These are phyloP conservation scores for Phanerodontia chrysosporium DNA, from an alignment of 768 basidiomycete genomes.

Conservation along the genomic window DNA sequence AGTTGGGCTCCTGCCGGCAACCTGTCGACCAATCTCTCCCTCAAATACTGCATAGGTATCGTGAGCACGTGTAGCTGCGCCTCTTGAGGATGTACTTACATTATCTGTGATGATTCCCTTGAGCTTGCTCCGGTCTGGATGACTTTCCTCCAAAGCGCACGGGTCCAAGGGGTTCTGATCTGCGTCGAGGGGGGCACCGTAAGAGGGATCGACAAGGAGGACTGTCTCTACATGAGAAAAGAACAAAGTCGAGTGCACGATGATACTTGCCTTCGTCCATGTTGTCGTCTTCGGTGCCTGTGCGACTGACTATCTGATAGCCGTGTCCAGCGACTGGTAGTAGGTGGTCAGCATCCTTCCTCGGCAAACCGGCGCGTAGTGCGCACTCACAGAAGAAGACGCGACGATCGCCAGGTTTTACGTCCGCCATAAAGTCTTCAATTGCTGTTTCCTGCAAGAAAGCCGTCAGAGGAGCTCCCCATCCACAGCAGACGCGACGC, in stretches of 20 bases:
- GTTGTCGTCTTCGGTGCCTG: constrained; percentile 8
- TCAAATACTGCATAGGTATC: constrained; percentile 3
- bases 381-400: not conserved
- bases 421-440: not conserved
- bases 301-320: constrained; percentile 2
- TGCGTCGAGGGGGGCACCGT: not conserved
- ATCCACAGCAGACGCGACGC: not conserved
- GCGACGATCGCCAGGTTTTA: not conserved
- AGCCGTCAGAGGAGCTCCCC: not conserved
- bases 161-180: not conserved
- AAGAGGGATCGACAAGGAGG: not conserved
- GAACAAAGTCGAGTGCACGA: not conserved
- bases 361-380: too few relatives aligned
- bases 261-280: constrained; percentile 7
- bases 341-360: too few relatives aligned
- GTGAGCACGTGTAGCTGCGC: too few relatives aligned
- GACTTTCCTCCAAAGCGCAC: not conserved
- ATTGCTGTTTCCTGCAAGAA: not conserved
- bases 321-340: constrained; percentile 13
- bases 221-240: not conserved
- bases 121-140: not conserved
- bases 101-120: not conserved
- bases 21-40: not conserved
- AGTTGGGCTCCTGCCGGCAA: constrained; percentile 4
- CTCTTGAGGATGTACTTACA: not conserved